Percentiles rank a stretch among this genome's conserved stretches.
phyloP scores from a whole-genome alignment of 805 yeast species.

The Cyberlindnera suaveolens region DNA sequence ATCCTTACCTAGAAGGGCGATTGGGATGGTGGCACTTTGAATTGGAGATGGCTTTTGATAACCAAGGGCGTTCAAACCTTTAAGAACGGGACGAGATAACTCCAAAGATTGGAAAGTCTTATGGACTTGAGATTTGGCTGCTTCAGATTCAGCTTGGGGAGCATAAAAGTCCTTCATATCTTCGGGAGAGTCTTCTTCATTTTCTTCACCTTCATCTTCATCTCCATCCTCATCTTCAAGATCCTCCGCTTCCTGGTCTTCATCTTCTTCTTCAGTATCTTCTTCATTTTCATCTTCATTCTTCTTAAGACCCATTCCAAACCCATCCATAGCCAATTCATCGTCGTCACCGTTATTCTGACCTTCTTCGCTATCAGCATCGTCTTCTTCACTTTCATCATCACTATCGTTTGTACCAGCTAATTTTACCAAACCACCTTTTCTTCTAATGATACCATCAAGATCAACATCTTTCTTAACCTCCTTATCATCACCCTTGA shows the following conservation, averaged over 20 bases:
- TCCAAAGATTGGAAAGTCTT: constrained; percentile 69
- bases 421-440: constrained; percentile 65
- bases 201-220: constrained; percentile 26
- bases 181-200: constrained; percentile 65
- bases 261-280: constrained; percentile 29
- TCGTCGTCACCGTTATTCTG: constrained; percentile 32
- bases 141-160: constrained; percentile 44
- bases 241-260: constrained; percentile 21
- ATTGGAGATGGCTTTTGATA: constrained; percentile 90
- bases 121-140: constrained; percentile 47
- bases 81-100: constrained; percentile 84
- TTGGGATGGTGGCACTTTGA: constrained; percentile 90
- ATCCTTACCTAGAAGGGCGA: constrained; percentile 90
- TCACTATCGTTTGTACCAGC: constrained; percentile 38
- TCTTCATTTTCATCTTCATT: constrained; percentile 28
- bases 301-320: constrained; percentile 31
- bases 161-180: constrained; percentile 79
- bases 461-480: constrained; percentile 66
- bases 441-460: constrained; percentile 80
- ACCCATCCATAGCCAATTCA: constrained; percentile 41
- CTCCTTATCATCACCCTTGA: constrained; percentile 42
- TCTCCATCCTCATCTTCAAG: constrained; percentile 24
- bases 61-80: constrained; percentile 75
- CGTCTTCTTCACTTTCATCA: constrained; percentile 38
- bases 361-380: constrained; percentile 27